Conservation (phyloP, 495 filamentous ascomycete species). For the Entonaema liquescens region DNA sequence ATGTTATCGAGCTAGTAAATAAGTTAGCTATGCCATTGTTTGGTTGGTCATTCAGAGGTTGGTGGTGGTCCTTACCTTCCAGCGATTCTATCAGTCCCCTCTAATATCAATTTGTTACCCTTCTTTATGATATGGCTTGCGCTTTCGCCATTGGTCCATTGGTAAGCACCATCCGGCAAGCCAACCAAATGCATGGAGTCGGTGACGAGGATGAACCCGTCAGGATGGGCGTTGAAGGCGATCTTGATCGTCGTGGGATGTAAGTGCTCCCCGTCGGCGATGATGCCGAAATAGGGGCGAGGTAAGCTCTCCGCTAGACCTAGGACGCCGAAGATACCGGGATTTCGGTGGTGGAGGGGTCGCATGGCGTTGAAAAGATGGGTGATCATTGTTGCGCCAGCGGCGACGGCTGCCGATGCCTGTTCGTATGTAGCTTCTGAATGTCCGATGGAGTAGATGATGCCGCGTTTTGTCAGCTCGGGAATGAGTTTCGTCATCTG, state of each 20-base stretch:
- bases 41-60: background rate
- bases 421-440: constrained; percentile 81
- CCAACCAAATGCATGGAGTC: constrained; percentile 74
- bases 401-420: constrained; percentile 68
- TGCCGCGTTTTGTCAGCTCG: constrained; percentile 64
- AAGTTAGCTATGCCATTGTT: constrained; percentile 14
- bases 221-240: constrained; percentile 67
- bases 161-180: constrained; percentile 77
- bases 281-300: constrained; percentile 70
- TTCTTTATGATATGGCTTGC: constrained; percentile 68
- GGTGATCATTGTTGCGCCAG: constrained; percentile 83
- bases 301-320: constrained; percentile 55
- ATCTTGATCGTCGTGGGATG: constrained; percentile 71
- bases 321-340: constrained; percentile 82
- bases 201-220: constrained; percentile 72
- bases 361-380: constrained; percentile 93
- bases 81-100: constrained; percentile 77
- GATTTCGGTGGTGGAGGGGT: constrained; percentile 83
- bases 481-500: constrained; percentile 69
- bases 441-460: constrained; percentile 82
- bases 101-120: constrained; percentile 70
- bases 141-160: constrained; percentile 79
- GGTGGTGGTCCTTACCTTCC: constrained; percentile 57
- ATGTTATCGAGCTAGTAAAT: constrained; percentile 65
- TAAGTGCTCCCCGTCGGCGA: constrained; percentile 72